Evolutionary conservation across 1,139 yeast genomes (phyloP), one percentile per base, ranked within the genome.

Genomic region (Diutina neorugosa): DNA sequence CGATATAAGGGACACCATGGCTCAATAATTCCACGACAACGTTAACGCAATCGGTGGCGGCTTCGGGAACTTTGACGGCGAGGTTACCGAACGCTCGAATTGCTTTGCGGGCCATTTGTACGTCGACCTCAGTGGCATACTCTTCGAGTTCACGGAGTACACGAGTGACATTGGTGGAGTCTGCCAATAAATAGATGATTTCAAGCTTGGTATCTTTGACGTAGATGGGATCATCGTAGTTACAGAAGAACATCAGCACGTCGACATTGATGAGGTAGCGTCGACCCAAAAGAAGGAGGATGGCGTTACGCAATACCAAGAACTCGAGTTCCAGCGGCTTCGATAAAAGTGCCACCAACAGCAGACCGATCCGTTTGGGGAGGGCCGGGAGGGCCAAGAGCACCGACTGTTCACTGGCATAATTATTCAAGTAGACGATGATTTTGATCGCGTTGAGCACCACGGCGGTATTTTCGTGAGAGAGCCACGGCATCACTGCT

Each of bases 181-280:
- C 78, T 1, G 97, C 96, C 51, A 91, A 69, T 41, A 89, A 69
- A 61, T 86, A 89, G 31, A 91, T 81, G 54, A 93, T 86, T 63
- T 91, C 98, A 51, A 93, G 72, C 62, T 93, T 91, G 9, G 97
- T 87, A 60, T 90, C 94, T 65, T 90, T 89, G 62, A 93, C 84
- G 64, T 86, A 93, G 21, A 87, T 82, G 0, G 95, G 94, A 64
- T 91, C 97, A 62, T 86, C 85, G 61, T 80, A 87, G 57, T 82
- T 82, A 66, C 94, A 84, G 65, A 88, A 89, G 64, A 91, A 88
- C 69, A 82, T 80, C 55, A 82, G 81, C 27, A 85, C 89, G 58
- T 86, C 94, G 54, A 88, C 71, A 21, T 73, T 70, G 5, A 87
- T 69, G 55, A 88, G 70, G 20, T 79, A 76, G 19, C 84, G 83